Evolutionary conservation across 2,329 filamentous ascomycete genomes (phyloP).

Genomic region (Leptosphaerulina australis): DNA sequence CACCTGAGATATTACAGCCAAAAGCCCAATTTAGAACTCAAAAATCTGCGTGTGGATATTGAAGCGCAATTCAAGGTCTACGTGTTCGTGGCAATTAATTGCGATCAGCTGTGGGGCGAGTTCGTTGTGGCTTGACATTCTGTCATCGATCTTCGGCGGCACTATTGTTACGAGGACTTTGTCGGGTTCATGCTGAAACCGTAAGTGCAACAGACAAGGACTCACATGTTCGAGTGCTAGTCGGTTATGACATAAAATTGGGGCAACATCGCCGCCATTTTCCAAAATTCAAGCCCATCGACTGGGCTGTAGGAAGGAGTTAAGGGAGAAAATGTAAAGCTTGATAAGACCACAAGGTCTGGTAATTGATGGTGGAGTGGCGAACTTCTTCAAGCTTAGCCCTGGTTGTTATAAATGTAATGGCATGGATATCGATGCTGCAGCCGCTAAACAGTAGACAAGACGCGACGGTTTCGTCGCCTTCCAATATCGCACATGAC

Average conservation of each 20-base stretch:
- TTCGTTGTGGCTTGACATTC: neutral
- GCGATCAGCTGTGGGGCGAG: neutral
- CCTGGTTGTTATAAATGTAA: neutral
- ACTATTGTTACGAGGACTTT: slow-evolving; percentile 1
- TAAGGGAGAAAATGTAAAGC: neutral
- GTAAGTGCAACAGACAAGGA: slow-evolving; percentile 13
- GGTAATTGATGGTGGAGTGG: slow-evolving; percentile 1
- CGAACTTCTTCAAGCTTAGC: neutral
- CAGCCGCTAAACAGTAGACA: neutral
- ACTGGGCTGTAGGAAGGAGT: neutral
- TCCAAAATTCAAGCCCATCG: neutral
- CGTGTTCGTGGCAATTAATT: neutral
- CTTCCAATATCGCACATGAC: no score
- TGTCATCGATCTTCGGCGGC: neutral
- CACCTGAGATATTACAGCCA: neutral
- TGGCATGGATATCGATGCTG: neutral
- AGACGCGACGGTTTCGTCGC: neutral
- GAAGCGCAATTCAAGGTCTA: neutral
- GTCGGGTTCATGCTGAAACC: slow-evolving; percentile 10
- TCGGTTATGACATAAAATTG: neutral
- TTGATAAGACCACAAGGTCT: neutral
- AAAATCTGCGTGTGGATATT: neutral
- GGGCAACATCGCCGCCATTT: slow-evolving; percentile 4
- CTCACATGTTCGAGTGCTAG: neutral
- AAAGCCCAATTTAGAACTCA: neutral